Evolutionary conservation across 176 grass and related monocot species (phyloP).

Genomic region (Poa pratensis): DNA sequence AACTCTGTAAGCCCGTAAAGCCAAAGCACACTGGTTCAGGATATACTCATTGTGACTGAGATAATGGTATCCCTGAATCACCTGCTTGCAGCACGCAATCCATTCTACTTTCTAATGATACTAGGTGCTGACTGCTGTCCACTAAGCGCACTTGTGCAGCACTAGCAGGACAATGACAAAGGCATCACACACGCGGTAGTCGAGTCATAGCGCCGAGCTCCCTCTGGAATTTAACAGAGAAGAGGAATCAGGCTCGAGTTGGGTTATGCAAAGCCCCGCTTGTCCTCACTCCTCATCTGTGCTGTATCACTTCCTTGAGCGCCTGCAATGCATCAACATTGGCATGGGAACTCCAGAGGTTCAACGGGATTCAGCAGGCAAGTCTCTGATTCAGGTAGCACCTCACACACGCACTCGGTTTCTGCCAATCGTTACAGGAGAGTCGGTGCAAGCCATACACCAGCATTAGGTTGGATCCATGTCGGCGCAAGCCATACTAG

Average conservation of each 20-base stretch:
- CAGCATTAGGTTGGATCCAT: too few relatives aligned
- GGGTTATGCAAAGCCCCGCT: background rate
- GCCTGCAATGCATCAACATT: background rate
- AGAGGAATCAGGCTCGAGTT: background rate
- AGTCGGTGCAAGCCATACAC: too few relatives aligned
- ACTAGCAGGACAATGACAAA: background rate
- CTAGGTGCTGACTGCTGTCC: background rate
- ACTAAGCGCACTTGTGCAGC: background rate
- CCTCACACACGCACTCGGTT: too few relatives aligned
- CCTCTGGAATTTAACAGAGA: background rate
- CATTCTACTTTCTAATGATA: background rate
- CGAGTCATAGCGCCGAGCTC: background rate
- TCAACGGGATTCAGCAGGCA: slow-evolving; percentile 13
- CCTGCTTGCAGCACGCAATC: background rate
- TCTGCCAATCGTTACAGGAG: too few relatives aligned
- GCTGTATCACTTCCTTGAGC: background rate
- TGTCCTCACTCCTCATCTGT: background rate
- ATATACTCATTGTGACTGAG: too few relatives aligned
- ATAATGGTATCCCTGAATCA: too few relatives aligned
- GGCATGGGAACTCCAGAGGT: background rate
- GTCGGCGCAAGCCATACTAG: too few relatives aligned
- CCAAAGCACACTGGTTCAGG: too few relatives aligned
- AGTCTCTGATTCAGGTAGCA: background rate
- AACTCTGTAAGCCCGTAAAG: too few relatives aligned
- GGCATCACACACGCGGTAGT: background rate